Conservation (phyloP, 129 eudicot genomes). For the Deinandra increscens region DNA sequence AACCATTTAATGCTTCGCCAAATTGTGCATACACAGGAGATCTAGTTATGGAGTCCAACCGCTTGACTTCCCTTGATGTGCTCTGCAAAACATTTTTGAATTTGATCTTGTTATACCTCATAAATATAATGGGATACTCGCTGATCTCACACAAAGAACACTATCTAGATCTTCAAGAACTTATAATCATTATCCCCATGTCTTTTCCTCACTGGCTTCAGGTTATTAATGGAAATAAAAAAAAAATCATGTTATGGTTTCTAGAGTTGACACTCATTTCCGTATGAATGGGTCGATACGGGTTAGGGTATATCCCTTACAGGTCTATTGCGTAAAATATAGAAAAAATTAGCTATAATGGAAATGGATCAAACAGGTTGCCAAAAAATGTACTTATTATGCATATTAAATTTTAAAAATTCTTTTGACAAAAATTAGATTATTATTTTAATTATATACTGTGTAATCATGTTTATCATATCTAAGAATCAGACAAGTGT, state of each 20-base stretch:
- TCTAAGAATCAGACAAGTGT: background rate
- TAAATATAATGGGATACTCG: background rate
- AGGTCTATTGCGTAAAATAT: background rate
- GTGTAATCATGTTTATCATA: background rate
- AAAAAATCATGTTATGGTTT: background rate
- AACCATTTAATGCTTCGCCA: constrained; percentile 90
- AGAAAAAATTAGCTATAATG: background rate
- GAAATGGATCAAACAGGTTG: background rate
- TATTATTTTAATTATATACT: background rate
- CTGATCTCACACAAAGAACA: background rate
- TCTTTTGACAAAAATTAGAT: background rate
- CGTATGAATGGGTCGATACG: background rate
- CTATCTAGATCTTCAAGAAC: constrained; percentile 9
- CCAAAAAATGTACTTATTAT: background rate
- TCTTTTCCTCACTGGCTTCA: background rate
- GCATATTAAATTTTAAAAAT: background rate
- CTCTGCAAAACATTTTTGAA: constrained; percentile 51
- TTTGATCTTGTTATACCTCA: constrained; percentile 15
- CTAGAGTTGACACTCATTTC: background rate
- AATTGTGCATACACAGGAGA: constrained; percentile 95
- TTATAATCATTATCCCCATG: background rate
- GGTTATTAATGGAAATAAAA: background rate
- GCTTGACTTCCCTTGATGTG: constrained; percentile 96
- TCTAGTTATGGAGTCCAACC: constrained; percentile 82
- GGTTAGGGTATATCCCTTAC: background rate